phyloP scores from a whole-genome alignment of 108 stramenopile genomes.

The Pseudonitzschia multiseries region DNA sequence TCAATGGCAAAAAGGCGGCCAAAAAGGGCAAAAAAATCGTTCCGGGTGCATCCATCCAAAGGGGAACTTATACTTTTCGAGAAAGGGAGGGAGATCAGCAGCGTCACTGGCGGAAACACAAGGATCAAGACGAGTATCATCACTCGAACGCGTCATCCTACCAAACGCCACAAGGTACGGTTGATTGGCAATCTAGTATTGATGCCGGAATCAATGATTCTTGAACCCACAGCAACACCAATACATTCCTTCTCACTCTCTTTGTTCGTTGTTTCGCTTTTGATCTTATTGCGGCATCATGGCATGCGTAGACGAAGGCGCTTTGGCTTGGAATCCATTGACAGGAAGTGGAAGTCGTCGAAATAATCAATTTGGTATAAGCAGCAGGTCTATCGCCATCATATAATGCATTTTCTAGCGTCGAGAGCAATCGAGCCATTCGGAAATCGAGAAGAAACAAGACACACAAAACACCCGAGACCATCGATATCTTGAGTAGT shows the following conservation, averaged over 20 bases:
- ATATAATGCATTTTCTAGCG: not conserved
- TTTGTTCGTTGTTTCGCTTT: not conserved
- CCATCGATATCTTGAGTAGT: constrained; percentile 16
- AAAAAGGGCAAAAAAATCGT: not conserved
- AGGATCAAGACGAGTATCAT: not conserved
- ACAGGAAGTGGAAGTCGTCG: too few relatives aligned
- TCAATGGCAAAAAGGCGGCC: not conserved
- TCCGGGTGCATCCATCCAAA: not conserved
- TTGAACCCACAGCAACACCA: too few relatives aligned
- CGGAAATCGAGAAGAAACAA: not conserved
- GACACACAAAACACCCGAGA: constrained; percentile 5
- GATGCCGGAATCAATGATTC: too few relatives aligned
- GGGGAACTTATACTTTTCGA: not conserved
- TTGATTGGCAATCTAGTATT: too few relatives aligned
- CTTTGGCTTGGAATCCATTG: not conserved
- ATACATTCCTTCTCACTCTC: too few relatives aligned
- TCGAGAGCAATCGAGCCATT: not conserved
- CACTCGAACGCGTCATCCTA: not conserved
- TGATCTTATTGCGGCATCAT: too few relatives aligned
- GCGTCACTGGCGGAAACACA: not conserved
- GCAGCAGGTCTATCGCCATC: not conserved
- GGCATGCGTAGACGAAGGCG: not conserved
- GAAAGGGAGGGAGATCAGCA: not conserved
- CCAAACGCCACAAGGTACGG: too few relatives aligned
- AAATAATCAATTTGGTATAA: not conserved